A percentile compares a stretch with the other conserved stretches of the same genome.
These are phyloP conservation scores for Globisporangium megalacanthum DNA, from an alignment of 352 stramenopile species.

Conservation along the genomic window DNA sequence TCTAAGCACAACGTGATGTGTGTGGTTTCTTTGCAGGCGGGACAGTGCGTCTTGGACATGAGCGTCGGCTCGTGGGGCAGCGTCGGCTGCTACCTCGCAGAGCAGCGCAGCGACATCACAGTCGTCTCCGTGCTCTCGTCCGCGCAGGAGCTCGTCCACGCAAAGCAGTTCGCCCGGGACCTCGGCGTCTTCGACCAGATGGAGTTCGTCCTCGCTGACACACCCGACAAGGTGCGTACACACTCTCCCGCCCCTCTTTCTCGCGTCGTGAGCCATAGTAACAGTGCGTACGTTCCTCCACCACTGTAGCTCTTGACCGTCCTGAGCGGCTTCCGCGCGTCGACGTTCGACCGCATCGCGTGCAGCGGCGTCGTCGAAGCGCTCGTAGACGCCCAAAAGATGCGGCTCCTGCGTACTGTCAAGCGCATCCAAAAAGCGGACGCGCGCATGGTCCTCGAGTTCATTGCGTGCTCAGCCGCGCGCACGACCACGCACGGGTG, in stretches of 20 bases:
- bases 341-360: conserved; percentile 66
- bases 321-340: conserved; percentile 45
- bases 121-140: conserved; percentile 59
- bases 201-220: conserved; percentile 66
- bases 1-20: not conserved
- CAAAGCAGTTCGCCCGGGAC: conserved; percentile 53
- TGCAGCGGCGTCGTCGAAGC: conserved; percentile 53
- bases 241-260: too few relatives aligned
- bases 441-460: conserved; percentile 59
- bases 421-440: conserved; percentile 51
- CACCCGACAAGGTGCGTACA: conserved; percentile 37
- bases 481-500: conserved; percentile 69
- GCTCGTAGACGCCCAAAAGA: conserved; percentile 30
- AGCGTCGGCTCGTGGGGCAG: conserved; percentile 77
- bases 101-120: conserved; percentile 35
- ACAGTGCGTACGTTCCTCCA: not conserved
- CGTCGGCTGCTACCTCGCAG: conserved; percentile 67
- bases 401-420: conserved; percentile 55
- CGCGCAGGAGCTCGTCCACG: conserved; percentile 47
- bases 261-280: too few relatives aligned
- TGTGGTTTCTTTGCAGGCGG: conserved; percentile 22
- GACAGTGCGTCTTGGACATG: conserved; percentile 75
- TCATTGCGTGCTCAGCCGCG: conserved; percentile 54
- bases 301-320: conserved; percentile 37
- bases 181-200: conserved; percentile 54